phyloP scores from a whole-genome alignment of 208 protist genomes.

The Phytomonas sp. region DNA sequence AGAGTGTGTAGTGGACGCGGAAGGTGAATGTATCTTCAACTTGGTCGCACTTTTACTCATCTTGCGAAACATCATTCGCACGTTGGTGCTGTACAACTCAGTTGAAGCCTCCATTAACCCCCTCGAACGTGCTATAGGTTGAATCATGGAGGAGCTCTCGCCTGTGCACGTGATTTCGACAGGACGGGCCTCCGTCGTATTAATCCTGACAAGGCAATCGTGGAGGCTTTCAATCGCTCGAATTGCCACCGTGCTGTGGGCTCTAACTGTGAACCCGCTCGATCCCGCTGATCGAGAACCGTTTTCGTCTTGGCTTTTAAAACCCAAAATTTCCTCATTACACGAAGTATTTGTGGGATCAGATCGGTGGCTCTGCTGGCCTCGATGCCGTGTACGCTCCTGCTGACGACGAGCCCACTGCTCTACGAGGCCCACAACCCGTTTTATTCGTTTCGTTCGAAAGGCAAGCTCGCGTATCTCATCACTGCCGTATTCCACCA shows the following conservation, averaged over 20 bases:
- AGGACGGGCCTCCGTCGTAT: background rate
- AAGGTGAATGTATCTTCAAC: background rate
- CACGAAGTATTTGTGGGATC: background rate
- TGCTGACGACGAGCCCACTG: background rate
- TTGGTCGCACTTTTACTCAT: background rate
- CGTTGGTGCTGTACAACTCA: background rate
- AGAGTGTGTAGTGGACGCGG: background rate
- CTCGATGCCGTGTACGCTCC: background rate
- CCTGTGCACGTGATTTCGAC: background rate
- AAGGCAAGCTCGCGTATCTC: background rate
- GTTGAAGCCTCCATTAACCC: background rate
- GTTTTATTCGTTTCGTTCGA: background rate
- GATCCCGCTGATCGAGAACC: background rate
- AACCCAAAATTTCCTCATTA: background rate
- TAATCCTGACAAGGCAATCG: background rate
- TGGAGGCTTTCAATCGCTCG: background rate
- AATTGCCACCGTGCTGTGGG: background rate
- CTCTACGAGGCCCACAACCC: background rate
- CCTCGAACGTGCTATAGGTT: background rate
- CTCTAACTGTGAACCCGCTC: background rate
- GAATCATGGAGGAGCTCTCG: background rate
- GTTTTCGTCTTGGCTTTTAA: background rate
- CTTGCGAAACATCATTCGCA: background rate
- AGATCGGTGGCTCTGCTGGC: background rate
- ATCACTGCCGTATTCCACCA: background rate